Conservation (phyloP, 2,329 filamentous ascomycete species). For the Cryphonectria radicalis region DNA sequence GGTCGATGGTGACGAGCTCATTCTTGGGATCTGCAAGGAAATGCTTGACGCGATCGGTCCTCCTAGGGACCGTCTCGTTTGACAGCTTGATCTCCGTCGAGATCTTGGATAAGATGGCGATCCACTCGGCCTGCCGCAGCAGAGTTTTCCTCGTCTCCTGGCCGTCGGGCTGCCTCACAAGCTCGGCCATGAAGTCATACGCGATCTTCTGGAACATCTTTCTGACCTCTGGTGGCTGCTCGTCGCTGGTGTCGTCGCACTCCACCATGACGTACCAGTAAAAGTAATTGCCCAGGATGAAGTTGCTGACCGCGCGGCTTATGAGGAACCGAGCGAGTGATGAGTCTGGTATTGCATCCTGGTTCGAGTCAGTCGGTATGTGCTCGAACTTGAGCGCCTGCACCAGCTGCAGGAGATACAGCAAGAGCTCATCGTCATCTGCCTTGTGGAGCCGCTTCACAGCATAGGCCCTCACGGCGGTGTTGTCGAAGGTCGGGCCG, state of each 20-base stretch:
- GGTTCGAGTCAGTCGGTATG: conserved; percentile 64
- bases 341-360: conserved; percentile 71
- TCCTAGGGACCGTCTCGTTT: conserved; percentile 75
- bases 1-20: conserved; percentile 81
- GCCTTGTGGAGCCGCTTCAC: conserved; percentile 90
- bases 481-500: conserved; percentile 88
- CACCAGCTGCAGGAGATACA: conserved; percentile 92
- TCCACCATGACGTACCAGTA: conserved; percentile 99
- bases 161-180: conserved; percentile 74
- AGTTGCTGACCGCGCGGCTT: conserved; percentile 82
- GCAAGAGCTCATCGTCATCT: conserved; percentile 85
- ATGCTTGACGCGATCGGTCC: conserved; percentile 83
- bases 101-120: conserved; percentile 85
- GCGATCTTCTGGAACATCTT: conserved; percentile 91
- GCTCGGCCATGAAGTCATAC: conserved; percentile 92
- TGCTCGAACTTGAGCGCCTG: conserved; percentile 95
- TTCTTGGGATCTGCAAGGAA: conserved; percentile 88
- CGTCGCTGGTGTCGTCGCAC: conserved; percentile 81
- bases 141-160: conserved; percentile 75
- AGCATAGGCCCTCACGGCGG: conserved; percentile 86
- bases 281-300: conserved; percentile 90
- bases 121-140: conserved; percentile 84
- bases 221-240: conserved; percentile 74
- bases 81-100: conserved; percentile 86
- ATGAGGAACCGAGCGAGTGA: conserved; percentile 91